These are phyloP conservation scores for Trifolium fragiferum DNA, from an alignment of 306 rosid genomes.

Conservation along the genomic window DNA sequence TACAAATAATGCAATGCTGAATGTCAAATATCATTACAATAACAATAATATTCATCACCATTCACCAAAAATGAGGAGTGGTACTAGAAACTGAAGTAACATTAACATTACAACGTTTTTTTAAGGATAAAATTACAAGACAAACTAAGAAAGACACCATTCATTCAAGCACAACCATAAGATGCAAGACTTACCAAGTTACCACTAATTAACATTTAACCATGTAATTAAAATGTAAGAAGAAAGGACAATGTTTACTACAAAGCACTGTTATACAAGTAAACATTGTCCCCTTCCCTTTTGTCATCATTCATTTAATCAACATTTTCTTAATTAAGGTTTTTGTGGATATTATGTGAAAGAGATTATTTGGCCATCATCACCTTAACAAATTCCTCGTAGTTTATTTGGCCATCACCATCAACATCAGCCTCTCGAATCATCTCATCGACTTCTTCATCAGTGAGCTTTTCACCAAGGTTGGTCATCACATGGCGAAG, in stretches of 20 bases:
- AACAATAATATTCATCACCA: slow-evolving; percentile 13
- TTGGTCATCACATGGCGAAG: slow-evolving; percentile 92
- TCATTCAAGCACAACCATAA: slow-evolving; percentile 32
- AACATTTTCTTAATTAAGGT: not conserved
- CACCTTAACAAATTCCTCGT: slow-evolving; percentile 83
- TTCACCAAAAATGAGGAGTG: slow-evolving; percentile 12
- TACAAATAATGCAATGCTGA: not conserved
- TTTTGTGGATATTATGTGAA: not conserved
- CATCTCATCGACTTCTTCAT: slow-evolving; percentile 89
- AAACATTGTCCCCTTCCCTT: slow-evolving; percentile 30
- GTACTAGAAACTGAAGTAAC: slow-evolving; percentile 9
- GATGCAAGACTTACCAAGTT: slow-evolving; percentile 34
- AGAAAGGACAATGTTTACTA: slow-evolving; percentile 25
- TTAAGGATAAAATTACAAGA: slow-evolving; percentile 40
- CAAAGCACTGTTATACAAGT: slow-evolving; percentile 33
- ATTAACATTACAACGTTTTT: slow-evolving; percentile 33
- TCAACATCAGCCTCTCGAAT: slow-evolving; percentile 85
- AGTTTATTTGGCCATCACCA: slow-evolving; percentile 89
- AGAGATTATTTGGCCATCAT: slow-evolving; percentile 80
- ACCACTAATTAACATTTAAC: slow-evolving; percentile 44
- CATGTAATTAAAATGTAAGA: slow-evolving; percentile 45
- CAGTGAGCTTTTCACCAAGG: slow-evolving; percentile 88
- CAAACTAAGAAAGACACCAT: slow-evolving; percentile 43
- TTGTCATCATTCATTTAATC: not conserved
- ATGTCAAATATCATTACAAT: slow-evolving; percentile 29